These are phyloP conservation scores for Tilletia caries DNA, from an alignment of 1,284 basidiomycete species.

Conservation along the genomic window DNA sequence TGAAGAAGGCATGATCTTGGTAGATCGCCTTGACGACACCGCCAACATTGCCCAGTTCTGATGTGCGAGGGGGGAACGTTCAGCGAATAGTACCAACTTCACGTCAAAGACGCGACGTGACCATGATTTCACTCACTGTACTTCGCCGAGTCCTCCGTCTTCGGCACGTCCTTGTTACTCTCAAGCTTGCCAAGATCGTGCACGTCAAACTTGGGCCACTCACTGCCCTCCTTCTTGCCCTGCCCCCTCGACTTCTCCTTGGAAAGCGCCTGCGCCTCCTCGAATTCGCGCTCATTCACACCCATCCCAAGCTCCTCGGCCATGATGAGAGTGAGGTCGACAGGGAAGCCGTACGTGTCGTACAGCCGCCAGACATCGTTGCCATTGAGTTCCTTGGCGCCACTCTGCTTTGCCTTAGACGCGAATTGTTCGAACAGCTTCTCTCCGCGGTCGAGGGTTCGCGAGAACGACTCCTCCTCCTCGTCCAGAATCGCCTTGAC, in stretches of 20 bases:
- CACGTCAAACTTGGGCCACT: conserved; percentile 84
- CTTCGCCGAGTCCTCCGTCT: conserved; percentile 89
- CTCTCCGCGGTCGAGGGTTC: conserved; percentile 93
- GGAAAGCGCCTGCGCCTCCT: conserved; percentile 78
- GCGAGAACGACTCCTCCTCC: conserved; percentile 93
- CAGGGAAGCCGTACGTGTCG: conserved; percentile 98
- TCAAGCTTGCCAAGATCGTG: conserved; percentile 89
- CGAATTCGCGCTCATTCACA: conserved; percentile 85
- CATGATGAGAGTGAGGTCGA: conserved; percentile 94
- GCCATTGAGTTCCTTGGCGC: conserved; percentile 71
- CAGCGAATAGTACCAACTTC: not conserved
- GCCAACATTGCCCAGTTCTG: conserved; percentile 65
- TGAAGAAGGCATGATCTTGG: conserved; percentile 72
- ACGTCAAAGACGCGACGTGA: not conserved
- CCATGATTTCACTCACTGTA: conserved; percentile 64
- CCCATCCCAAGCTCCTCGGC: conserved; percentile 84
- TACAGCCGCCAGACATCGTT: conserved; percentile 96
- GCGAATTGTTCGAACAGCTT: conserved; percentile 93
- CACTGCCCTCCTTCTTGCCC: conserved; percentile 62
- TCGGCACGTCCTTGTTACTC: conserved; percentile 73
- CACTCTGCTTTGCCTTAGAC: conserved; percentile 65
- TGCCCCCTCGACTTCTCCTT: conserved; percentile 86
- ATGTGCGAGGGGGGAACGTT: not conserved
- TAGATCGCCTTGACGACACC: conserved; percentile 82
- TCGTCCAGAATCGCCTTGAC: conserved; percentile 95